Percentiles rank a stretch among this genome's conserved stretches.
Evolutionary conservation across 495 filamentous ascomycete species (phyloP).

Genomic region (Parachaetomium inaequale): DNA sequence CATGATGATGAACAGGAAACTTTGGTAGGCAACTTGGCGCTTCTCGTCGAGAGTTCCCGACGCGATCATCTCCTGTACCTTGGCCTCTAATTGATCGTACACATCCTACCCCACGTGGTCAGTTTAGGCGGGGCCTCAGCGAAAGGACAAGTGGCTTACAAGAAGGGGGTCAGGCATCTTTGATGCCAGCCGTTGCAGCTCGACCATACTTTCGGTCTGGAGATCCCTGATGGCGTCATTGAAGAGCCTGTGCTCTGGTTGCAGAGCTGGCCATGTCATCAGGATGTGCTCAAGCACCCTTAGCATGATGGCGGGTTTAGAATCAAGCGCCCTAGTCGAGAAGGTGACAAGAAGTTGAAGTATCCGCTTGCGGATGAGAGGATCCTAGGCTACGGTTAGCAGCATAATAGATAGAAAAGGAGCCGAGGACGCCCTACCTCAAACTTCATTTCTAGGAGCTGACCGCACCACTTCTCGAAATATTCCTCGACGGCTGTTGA

Average conservation of each 20-base stretch:
- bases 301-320: constrained; percentile 73
- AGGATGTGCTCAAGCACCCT: constrained; percentile 87
- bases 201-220: constrained; percentile 73
- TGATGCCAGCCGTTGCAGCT: constrained; percentile 82
- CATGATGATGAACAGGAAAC: constrained; percentile 90
- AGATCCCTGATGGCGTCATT: constrained; percentile 90
- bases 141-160: constrained; percentile 36
- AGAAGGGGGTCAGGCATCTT: constrained; percentile 87
- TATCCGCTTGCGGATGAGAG: constrained; percentile 76
- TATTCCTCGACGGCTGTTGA: constrained; percentile 58
- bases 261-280: constrained; percentile 67
- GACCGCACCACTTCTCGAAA: constrained; percentile 77
- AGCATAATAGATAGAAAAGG: neutral
- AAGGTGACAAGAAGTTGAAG: constrained; percentile 82
- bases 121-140: neutral
- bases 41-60: constrained; percentile 72
- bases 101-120: constrained; percentile 50
- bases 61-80: constrained; percentile 75
- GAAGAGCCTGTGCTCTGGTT: constrained; percentile 65
- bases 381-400: constrained; percentile 55
- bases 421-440: constrained; percentile 48
- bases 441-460: constrained; percentile 67
- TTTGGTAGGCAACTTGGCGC: constrained; percentile 60
- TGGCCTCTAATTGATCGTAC: constrained; percentile 79
- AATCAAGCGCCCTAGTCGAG: constrained; percentile 75